Base-by-base conservation (phyloP, 129 eudicot genomes). In the Flaveria ramosissima region DNA sequence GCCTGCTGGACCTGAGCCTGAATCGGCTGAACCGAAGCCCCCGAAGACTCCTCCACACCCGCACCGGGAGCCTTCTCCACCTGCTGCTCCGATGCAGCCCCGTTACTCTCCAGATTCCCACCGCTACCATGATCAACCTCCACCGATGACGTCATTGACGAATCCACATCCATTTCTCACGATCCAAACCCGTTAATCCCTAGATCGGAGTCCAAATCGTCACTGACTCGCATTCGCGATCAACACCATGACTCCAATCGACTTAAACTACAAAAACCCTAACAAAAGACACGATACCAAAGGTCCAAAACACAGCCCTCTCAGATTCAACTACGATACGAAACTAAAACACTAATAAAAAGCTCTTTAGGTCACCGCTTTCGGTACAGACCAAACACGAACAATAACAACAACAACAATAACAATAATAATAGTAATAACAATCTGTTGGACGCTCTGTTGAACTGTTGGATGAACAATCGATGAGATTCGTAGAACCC, bases 131-230 rank as follows among this genome's bases (percentile, higher is more conserved):
- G 92, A 82, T 92, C 96, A 85, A 30, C 65, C 48, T 80, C 84
- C 73, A 57, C 47, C 16, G 89, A n/a, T 17, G 97, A 65, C 23
- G 80, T 70, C 91, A 84, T 86, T 76, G 88, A 85, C 24, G 97
- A 89, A 89, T 92, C 97, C 52, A 92, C 91, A 45, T 92, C 97
- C 97, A 92, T 92, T 41, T 23, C 61, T 46, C 30, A 27, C 48
- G 62, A 72, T 51, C n/a, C 47, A 26, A 71, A 71, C 19, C 70
- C 71, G 63, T 36, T 52, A 57, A 60, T 56, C 52, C 51, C 82
- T 46, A 82, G 90, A 82, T 84, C 89, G 81, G 90, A 86, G 83
- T 72, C 75, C 52, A 39, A 83, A 77, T 80, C 61, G 60, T 81
- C 88, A 85, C 73, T 74, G 59, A 89, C 60, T 70, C 74, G 80